Conservation (phyloP, 192 early-diverging fungal species). For the Backusella parvicylindrica region DNA sequence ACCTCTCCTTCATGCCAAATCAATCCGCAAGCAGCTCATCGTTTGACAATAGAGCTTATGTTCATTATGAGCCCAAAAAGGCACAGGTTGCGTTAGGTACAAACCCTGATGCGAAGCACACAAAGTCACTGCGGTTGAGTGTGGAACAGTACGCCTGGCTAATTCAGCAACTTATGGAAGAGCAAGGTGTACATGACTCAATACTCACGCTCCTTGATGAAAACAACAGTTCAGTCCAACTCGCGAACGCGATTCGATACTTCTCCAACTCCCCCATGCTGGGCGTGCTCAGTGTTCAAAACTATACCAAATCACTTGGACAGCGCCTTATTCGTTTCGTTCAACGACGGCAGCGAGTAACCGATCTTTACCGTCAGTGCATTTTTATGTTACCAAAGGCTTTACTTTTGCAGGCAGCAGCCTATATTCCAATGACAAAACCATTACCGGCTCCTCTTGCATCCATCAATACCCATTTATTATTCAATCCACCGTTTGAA, state of each 20-base stretch:
- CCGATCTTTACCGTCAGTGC: neutral
- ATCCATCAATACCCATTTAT: neutral
- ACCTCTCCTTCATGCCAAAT: neutral
- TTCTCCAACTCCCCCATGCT: constrained; percentile 8
- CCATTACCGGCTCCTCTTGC: constrained; percentile 6
- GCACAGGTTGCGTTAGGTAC: constrained; percentile 15
- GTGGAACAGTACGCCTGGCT: constrained; percentile 25
- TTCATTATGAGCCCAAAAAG: constrained; percentile 14
- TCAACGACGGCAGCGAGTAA: neutral
- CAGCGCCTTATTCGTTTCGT: constrained; percentile 3
- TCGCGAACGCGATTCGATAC: neutral
- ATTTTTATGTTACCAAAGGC: constrained; percentile 23
- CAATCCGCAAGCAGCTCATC: neutral
- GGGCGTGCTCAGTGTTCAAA: neutral
- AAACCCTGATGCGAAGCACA: constrained; percentile 13
- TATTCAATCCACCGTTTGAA: constrained; percentile 3
- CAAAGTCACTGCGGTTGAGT: constrained; percentile 15
- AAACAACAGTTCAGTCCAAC: neutral
- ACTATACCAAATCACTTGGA: neutral
- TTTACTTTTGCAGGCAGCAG: constrained; percentile 22
- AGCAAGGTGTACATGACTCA: constrained; percentile 15
- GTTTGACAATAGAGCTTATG: constrained; percentile 1
- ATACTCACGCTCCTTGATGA: neutral
- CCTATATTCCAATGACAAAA: constrained; percentile 23
- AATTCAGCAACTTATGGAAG: constrained; percentile 23